Evolutionary conservation across 2,329 filamentous ascomycete species (phyloP).

Genomic region (Cladosporium velox): DNA sequence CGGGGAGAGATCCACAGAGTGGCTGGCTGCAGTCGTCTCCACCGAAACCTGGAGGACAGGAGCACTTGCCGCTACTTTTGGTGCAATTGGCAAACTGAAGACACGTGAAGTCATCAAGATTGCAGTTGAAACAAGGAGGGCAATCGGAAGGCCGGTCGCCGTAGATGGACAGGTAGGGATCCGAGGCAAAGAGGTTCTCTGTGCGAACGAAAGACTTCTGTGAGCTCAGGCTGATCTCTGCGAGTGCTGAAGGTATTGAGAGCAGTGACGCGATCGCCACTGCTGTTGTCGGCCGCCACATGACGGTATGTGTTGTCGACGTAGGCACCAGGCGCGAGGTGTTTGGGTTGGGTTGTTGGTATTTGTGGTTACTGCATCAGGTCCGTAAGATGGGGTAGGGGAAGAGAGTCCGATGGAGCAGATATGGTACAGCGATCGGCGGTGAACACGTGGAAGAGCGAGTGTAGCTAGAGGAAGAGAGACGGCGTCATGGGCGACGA

Average conservation of each 20-base stretch:
- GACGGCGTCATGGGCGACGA: not conserved
- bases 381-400: not conserved
- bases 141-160: slow-evolving; percentile 74
- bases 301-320: slow-evolving; percentile 22
- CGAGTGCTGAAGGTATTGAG: slow-evolving; percentile 26
- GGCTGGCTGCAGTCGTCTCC: slow-evolving; percentile 91
- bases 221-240: slow-evolving; percentile 22
- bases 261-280: slow-evolving; percentile 29
- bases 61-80: slow-evolving; percentile 86
- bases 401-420: not conserved
- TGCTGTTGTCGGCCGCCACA: slow-evolving; percentile 31
- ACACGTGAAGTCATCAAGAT: slow-evolving; percentile 87
- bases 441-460: not conserved
- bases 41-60: slow-evolving; percentile 88
- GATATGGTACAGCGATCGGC: not conserved
- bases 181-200: slow-evolving; percentile 19
- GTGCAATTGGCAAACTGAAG: slow-evolving; percentile 89
- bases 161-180: slow-evolving; percentile 59
- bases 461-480: not conserved
- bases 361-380: slow-evolving; percentile 7
- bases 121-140: slow-evolving; percentile 95
- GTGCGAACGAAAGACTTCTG: slow-evolving; percentile 19
- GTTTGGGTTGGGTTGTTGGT: not conserved
- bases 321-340: slow-evolving; percentile 15
- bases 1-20: slow-evolving; percentile 83